These are phyloP conservation scores for Phaeosphaeriaceae sp. DNA, from an alignment of 2,329 filamentous ascomycete genomes.

Conservation along the genomic window DNA sequence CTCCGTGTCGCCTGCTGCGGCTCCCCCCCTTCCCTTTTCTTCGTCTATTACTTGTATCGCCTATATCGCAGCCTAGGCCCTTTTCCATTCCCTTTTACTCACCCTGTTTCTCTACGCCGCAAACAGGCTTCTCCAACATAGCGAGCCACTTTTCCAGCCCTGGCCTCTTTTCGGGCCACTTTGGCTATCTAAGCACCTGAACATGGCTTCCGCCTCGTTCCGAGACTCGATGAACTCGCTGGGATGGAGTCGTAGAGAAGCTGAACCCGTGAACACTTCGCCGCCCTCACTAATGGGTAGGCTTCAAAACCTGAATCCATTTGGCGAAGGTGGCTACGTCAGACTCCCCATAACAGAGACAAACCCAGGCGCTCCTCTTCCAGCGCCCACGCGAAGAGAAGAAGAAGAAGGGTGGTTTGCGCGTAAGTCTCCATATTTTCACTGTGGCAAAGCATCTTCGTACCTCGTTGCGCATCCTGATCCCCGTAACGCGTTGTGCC, in stretches of 20 bases:
- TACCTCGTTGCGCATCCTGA: constrained; percentile 10
- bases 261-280: constrained; percentile 77
- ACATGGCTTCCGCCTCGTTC: constrained; percentile 87
- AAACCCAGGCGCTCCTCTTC: constrained; percentile 80
- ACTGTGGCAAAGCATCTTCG: constrained; percentile 24
- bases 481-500: constrained; percentile 11
- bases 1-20: constrained; percentile 48
- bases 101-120: constrained; percentile 15
- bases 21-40: constrained; percentile 33
- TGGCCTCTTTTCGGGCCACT: not conserved
- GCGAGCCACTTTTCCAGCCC: constrained; percentile 11
- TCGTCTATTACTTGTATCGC: too few species aligned
- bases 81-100: constrained; percentile 11
- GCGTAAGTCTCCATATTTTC: constrained; percentile 69
- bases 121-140: constrained; percentile 20
- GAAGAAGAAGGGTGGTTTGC: constrained; percentile 97
- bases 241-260: constrained; percentile 88
- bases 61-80: constrained; percentile 18
- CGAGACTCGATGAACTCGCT: constrained; percentile 93
- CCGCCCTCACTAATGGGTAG: constrained; percentile 78
- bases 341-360: constrained; percentile 82
- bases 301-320: constrained; percentile 86
- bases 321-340: constrained; percentile 84
- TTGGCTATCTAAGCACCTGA: constrained; percentile 5
- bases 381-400: constrained; percentile 81